A percentile compares a stretch with the other conserved stretches of the same genome.
These are phyloP conservation scores for Scorias spongiosa DNA, from an alignment of 2,329 filamentous ascomycete species.

Conservation along the genomic window DNA sequence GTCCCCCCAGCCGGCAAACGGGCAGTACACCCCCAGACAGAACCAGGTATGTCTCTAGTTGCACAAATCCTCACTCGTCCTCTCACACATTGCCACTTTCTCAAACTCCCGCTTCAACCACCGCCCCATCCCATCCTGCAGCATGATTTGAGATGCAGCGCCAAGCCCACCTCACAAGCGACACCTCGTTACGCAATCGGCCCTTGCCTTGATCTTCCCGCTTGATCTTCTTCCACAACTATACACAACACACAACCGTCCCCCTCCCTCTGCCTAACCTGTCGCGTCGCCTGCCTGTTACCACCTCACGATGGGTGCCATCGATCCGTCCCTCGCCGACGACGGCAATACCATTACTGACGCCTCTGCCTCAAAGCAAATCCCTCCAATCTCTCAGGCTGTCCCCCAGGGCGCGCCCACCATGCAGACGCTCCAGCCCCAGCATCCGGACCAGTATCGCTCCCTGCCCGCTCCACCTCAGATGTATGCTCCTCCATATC, in stretches of 20 bases:
- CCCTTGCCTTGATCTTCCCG: neutral
- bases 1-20: constrained; percentile 20
- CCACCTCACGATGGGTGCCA: constrained; percentile 9
- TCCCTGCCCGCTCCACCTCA: constrained; percentile 29
- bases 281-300: constrained; percentile 6
- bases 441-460: constrained; percentile 30
- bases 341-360: constrained; percentile 10
- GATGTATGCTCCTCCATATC: constrained; percentile 28
- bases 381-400: constrained; percentile 20
- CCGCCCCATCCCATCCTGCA: neutral
- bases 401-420: constrained; percentile 18
- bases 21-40: constrained; percentile 17
- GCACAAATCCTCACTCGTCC: neutral
- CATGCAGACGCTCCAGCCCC: constrained; percentile 31
- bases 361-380: constrained; percentile 15
- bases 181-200: constrained; percentile 10
- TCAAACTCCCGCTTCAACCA: too few relatives aligned
- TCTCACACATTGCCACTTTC: too few relatives aligned
- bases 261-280: neutral
- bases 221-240: neutral
- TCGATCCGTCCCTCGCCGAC: constrained; percentile 17
- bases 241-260: neutral
- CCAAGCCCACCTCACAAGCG: neutral
- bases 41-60: constrained; percentile 11
- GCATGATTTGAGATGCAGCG: neutral